Evolutionary conservation across 73 alveolate species (phyloP), one percentile per base, ranked within the genome.

Genomic region (Strombidium stylifer): DNA sequence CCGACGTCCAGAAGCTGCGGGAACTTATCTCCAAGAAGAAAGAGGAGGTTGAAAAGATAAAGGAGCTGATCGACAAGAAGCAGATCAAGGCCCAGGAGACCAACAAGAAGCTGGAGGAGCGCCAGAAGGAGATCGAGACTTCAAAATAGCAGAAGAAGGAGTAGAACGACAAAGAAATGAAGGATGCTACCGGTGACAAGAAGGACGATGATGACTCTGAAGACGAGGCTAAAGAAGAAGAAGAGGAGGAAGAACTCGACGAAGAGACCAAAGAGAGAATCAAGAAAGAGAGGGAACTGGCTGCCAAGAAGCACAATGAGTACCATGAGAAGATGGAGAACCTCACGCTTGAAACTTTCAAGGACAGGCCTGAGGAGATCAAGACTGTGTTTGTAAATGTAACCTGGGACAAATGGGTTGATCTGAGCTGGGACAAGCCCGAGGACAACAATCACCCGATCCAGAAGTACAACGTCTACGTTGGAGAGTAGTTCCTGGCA

Each of bases 351-450:
- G 35, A 64, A 28, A 10, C 58, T 6, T 59, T 59, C 48, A 23
- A 40, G 34, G 73, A 59, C 45, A 6, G 73, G 11, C 73, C 73
- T n/a, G 73, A 59, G 8, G 60, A 59, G 42, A 24, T 59, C 18
- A 59, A 59, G 19, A 1, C 25, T 18, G 16, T 59, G 6, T 32
- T 32, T 10, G 42, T 32, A 26, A 14, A 21, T 1, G 52, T 12
- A 5, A 18, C 42, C 8, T 15, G 14, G 5, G 25, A 40, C 5
- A 7, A 19, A 20, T 36, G 44, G 39, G 16, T 19, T 3, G 19
- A 6, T 3, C 28, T 59, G 16, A 2, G 23, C 28, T 59, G 73
- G 73, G 18, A 39, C 26, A 12, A 8, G 40, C 73, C 73, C 24
- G 26, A 59, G 41, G 73, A 59, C 6, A 59, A 59, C 60, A 59